Evolutionary conservation across 495 filamentous ascomycete genomes (phyloP).

Genomic region (Neurospora sp.): DNA sequence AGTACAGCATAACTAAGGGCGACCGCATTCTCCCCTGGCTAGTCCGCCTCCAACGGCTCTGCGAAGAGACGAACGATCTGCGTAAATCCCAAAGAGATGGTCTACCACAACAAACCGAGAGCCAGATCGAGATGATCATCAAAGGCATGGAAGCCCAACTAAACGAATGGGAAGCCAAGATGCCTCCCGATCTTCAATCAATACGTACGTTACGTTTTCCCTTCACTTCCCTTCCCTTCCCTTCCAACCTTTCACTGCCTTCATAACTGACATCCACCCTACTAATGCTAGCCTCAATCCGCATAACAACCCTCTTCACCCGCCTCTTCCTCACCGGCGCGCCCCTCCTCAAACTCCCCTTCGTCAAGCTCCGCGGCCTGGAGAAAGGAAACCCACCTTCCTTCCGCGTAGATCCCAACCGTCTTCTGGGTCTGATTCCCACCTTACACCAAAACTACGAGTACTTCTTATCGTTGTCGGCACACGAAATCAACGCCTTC

Average conservation of each 20-base stretch:
- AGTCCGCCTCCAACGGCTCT: conserved; percentile 28
- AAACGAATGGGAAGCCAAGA: conserved; percentile 25
- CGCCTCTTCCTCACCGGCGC: conserved; percentile 29
- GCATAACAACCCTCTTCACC: conserved; percentile 21
- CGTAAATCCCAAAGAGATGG: conserved; percentile 11
- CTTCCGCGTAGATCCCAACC: conserved; percentile 9
- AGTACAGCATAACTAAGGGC: conserved; percentile 15
- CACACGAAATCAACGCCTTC: conserved; percentile 20
- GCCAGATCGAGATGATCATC: conserved; percentile 30
- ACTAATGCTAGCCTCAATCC: conserved; percentile 18
- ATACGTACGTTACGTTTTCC: conserved; percentile 5
- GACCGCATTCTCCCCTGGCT: conserved; percentile 34
- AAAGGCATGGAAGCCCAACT: conserved; percentile 34
- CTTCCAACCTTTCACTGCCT: background rate
- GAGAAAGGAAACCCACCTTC: background rate
- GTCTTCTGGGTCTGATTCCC: conserved; percentile 9
- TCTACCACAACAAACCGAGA: conserved; percentile 18
- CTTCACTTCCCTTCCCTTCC: background rate
- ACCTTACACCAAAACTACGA: conserved; percentile 18
- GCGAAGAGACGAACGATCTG: conserved; percentile 27
- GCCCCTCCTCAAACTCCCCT: conserved; percentile 22
- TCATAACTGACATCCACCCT: background rate
- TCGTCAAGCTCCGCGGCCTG: background rate
- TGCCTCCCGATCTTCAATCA: conserved; percentile 17
- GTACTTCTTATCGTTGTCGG: conserved; percentile 15